Conservation (phyloP, 495 filamentous ascomycete genomes). For the Xylaria scruposa region DNA sequence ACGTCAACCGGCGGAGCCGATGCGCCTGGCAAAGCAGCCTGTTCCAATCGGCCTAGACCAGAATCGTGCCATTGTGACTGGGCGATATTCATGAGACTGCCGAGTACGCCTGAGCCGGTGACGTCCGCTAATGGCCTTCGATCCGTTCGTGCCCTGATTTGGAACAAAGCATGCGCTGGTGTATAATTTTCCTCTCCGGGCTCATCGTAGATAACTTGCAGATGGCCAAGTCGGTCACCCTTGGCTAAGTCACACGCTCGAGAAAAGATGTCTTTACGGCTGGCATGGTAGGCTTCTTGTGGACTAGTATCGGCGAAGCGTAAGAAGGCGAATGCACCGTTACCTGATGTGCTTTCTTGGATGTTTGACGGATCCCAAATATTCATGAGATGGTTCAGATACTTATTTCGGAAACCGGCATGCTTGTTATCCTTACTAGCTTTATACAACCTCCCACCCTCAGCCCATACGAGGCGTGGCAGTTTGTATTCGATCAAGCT, state of each 20-base stretch:
- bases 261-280: slow-evolving; percentile 57
- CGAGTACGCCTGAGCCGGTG: slow-evolving; percentile 75
- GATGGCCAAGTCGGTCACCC: slow-evolving; percentile 56
- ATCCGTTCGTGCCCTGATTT: slow-evolving; percentile 75
- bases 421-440: slow-evolving; percentile 74
- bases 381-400: slow-evolving; percentile 80
- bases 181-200: slow-evolving; percentile 64
- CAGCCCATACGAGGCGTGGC: slow-evolving; percentile 77
- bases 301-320: slow-evolving; percentile 82
- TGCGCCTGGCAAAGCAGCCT: slow-evolving; percentile 74
- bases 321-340: slow-evolving; percentile 84
- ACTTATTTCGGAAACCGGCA: slow-evolving; percentile 79
- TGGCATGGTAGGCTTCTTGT: slow-evolving; percentile 71
- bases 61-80: slow-evolving; percentile 66
- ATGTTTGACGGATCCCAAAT: slow-evolving; percentile 87
- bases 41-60: slow-evolving; percentile 78
- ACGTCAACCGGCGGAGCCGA: slow-evolving; percentile 90
- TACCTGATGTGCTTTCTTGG: slow-evolving; percentile 57
- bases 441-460: slow-evolving; percentile 76
- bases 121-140: slow-evolving; percentile 70
- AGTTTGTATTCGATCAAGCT: slow-evolving; percentile 84
- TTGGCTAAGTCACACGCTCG: slow-evolving; percentile 66
- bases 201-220: slow-evolving; percentile 53
- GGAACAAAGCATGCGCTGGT: slow-evolving; percentile 78
- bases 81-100: slow-evolving; percentile 80